A percentile compares a stretch with the other conserved stretches of the same genome.
phyloP scores from a whole-genome alignment of 345 rosid genomes.

The Salix udensis region DNA sequence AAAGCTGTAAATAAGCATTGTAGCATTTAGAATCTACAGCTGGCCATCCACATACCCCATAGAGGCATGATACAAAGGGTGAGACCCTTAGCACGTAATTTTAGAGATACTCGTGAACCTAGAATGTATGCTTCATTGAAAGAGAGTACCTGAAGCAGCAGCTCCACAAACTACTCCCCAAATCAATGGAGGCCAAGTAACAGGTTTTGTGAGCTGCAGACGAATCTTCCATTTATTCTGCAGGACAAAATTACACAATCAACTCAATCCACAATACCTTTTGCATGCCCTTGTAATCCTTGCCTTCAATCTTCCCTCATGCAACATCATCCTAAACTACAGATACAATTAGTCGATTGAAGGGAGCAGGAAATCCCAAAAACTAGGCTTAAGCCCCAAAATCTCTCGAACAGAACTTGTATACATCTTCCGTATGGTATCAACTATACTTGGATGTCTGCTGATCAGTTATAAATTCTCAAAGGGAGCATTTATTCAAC shows the following conservation, averaged over 20 bases:
- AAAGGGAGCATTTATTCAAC: background rate
- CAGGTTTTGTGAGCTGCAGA: constrained; percentile 93
- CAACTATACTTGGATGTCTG: background rate
- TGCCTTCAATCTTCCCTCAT: background rate
- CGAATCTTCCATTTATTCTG: constrained; percentile 99
- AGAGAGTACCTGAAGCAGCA: constrained; percentile 84
- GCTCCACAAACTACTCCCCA: constrained; percentile 99
- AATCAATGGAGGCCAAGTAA: constrained; percentile 96
- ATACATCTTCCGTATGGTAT: background rate
- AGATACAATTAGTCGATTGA: background rate
- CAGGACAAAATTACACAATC: constrained; percentile 13
- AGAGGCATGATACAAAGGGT: too few species aligned
- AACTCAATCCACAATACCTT: background rate
- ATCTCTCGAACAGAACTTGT: background rate
- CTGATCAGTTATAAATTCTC: background rate
- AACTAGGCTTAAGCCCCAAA: background rate
- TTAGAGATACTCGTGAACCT: background rate
- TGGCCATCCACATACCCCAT: background rate
- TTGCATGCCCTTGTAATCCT: background rate
- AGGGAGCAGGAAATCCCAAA: background rate
- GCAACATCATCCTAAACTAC: background rate
- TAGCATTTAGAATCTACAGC: background rate
- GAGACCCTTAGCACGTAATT: background rate
- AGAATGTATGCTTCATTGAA: background rate
- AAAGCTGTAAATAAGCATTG: background rate